Evolutionary conservation across 164 flowering plant species (phyloP), one percentile per base, ranked within the genome.

Genomic region (Vitis riparia): DNA sequence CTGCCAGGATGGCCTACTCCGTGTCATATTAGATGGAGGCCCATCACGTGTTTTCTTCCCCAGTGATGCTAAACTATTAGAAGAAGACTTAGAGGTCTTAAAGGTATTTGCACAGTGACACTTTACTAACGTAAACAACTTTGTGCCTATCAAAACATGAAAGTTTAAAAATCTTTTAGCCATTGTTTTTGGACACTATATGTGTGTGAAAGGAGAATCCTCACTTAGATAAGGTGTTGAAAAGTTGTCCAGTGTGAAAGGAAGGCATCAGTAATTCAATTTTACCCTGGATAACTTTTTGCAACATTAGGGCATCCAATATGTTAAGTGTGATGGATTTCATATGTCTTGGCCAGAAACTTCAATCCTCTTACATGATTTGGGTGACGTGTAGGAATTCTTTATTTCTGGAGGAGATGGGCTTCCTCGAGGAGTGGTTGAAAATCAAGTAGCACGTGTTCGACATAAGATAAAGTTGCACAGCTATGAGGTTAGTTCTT

Each of bases 341-440:
- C 64, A 37, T 47, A 47, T 48, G 14, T 37, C 13, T 55, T 17
- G 44, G 27, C 7, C 16, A 16, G 30, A 27, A 3, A 53, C 15
- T 59, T 9, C 12, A 5, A 2, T 59, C 50, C 3, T 53, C 48
- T 44, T 37, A 73, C 47, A 48, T 63, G 57, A 27, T 63, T 63
- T 59, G 23, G 17, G 29, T 65, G 58, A 70, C 19, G 65, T 55
- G 13, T 53, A 96, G 98, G 99, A 96, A 70, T 96, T 96, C 73
- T 96, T 92, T 66, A 91, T 96, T 59, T 96, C 99, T 59, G 98
- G 98, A 58, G 99, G 99, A 69, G 98, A 96, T 75, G 99, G 99
- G 14, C 95, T 96, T 75, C 99, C 99, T 48, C 88, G 97, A 65
- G 99, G 98, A 71, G 90, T 85, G 2, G 99, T 96, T 44, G 99